Evolutionary conservation across 225 moss, liverwort and hornwort genomes (phyloP).

Genomic region (Anthoceros angustus): DNA sequence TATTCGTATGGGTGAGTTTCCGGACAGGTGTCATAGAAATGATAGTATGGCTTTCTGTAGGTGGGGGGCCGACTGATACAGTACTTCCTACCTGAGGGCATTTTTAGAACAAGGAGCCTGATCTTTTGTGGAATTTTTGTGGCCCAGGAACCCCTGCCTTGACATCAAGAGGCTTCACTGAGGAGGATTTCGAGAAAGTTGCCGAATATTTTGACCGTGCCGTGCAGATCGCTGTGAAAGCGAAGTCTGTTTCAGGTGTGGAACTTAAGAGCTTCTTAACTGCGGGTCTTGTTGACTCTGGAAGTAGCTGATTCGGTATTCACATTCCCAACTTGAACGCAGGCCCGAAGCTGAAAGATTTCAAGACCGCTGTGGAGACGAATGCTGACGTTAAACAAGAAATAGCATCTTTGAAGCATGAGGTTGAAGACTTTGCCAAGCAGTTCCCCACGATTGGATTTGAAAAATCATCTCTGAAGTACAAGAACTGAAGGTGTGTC

Average conservation of each 20-base stretch:
- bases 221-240: slow-evolving; percentile 61
- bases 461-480: slow-evolving; percentile 77
- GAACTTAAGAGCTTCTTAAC: neutral
- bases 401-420: slow-evolving; percentile 34
- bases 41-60: neutral
- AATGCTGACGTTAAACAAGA: slow-evolving; percentile 37
- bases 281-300: neutral
- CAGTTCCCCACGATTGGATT: slow-evolving; percentile 83
- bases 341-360: slow-evolving; percentile 78
- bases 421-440: slow-evolving; percentile 77
- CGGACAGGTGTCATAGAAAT: neutral
- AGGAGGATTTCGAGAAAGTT: slow-evolving; percentile 93
- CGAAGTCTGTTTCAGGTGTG: slow-evolving; percentile 34
- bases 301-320: too few species aligned
- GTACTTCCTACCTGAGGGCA: neutral
- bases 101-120: neutral
- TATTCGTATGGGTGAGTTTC: slow-evolving; percentile 59
- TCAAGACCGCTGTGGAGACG: slow-evolving; percentile 60
- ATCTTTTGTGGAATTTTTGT: neutral
- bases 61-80: neutral
- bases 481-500: slow-evolving; percentile 25
- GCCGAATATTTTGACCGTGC: slow-evolving; percentile 70
- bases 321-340: slow-evolving; percentile 3
- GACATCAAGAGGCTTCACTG: slow-evolving; percentile 84
- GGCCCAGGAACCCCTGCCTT: slow-evolving; percentile 77